Evolutionary conservation across 805 yeast species (phyloP), one percentile per base, ranked within the genome.

Genomic region (Candida manassasensis): DNA sequence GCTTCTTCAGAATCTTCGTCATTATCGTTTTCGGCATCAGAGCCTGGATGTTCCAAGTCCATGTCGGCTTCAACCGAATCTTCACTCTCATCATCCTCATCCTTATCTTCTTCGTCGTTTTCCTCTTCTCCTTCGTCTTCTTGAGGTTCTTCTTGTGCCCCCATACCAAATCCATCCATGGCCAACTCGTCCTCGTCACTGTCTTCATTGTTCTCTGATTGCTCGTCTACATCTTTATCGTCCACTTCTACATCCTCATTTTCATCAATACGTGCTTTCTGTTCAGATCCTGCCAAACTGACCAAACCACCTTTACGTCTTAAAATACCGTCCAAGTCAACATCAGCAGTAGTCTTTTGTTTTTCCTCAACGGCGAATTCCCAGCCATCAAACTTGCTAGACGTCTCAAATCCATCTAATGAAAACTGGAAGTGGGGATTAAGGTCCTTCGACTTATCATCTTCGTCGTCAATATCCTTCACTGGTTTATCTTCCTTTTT

Each of bases 251-350:
- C 59, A 6, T 43, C 52, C 2, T 50, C 59, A 1, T 45, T 57
- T 11, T 38, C 50, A 3, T 35, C 48, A 12, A 44, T 53, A 7
- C 45, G 48, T 6, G 41, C 52, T 3, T 49, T 54, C 2, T 46
- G 53, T 4, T 52, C 52, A 11, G 68, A 59, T 30, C 71, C 76
- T 1, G 73, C 78, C 36, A 77, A 52, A 34, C 75, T 74, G 4
- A 73, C 65, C 36, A 81, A 65, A 29, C 95, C 71, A 57, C 96
- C 95, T 49, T 85, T 89, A 57, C 89, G 74, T 62, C 81, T 79
- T 47, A 90, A 84, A 36, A 90, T 90, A 10, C 79, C 79, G 50
- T 90, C 33, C 15, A 30, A 30, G 14, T 30, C 33, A 12, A 30
- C 33, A 41, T 80, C 85, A 43, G 73, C 75, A 37, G 53, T 69